These are phyloP conservation scores for Tulasnella sp. DNA, from an alignment of 768 basidiomycete species.

Conservation along the genomic window DNA sequence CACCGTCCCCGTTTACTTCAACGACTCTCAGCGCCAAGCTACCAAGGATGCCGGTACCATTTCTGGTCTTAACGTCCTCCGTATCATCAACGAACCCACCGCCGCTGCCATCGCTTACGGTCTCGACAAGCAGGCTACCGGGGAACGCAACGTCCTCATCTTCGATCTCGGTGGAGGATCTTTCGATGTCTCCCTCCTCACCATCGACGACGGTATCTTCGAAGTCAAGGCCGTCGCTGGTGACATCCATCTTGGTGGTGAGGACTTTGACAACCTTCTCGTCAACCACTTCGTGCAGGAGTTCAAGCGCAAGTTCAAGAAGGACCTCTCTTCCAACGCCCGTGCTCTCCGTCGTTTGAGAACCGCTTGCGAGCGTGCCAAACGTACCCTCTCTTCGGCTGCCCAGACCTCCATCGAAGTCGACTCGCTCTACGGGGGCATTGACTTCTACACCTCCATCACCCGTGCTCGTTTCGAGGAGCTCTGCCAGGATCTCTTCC, in stretches of 20 bases:
- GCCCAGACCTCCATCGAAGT: conserved; percentile 48
- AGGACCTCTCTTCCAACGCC: conserved; percentile 34
- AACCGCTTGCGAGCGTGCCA: conserved; percentile 44
- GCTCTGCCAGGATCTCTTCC: conserved; percentile 41
- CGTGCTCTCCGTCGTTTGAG: conserved; percentile 41
- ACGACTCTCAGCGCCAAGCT: conserved; percentile 45
- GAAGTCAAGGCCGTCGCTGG: conserved; percentile 45
- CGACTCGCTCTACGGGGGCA: conserved; percentile 48
- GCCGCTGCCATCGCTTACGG: conserved; percentile 66
- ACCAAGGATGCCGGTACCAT: conserved; percentile 46
- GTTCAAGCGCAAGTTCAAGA: conserved; percentile 49
- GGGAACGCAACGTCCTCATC: conserved; percentile 45
- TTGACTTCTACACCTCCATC: conserved; percentile 50
- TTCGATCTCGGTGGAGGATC: conserved; percentile 47
- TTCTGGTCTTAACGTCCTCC: conserved; percentile 42
- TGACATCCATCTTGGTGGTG: conserved; percentile 46
- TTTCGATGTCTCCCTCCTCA: conserved; percentile 43
- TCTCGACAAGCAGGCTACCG: conserved; percentile 49
- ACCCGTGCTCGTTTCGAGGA: conserved; percentile 46
- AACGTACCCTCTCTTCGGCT: conserved; percentile 46
- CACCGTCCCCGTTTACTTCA: conserved; percentile 48
- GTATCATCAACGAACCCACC: conserved; percentile 51
- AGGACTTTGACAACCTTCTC: conserved; percentile 47
- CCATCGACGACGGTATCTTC: conserved; percentile 45
- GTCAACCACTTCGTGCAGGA: conserved; percentile 45